Conservation (phyloP, 257 asterid genomes). For the Scutellaria barbata region DNA sequence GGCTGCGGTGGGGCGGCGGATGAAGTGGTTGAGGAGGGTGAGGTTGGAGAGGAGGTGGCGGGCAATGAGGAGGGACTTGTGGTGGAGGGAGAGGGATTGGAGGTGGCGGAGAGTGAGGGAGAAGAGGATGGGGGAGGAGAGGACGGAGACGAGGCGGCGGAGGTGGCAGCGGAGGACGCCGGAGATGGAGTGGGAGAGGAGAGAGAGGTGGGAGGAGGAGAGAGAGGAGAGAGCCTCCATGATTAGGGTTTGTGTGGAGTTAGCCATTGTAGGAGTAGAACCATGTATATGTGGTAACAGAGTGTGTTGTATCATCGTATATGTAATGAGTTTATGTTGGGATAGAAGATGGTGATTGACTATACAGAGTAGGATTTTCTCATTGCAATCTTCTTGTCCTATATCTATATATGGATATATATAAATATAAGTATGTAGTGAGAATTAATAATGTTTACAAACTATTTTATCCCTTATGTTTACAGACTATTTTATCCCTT, state of each 20-base stretch:
- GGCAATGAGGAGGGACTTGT: constrained; percentile 81
- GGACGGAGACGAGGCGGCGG: constrained; percentile 68
- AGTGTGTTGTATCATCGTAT: not conserved
- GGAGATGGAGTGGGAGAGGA: constrained; percentile 66
- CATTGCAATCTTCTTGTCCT: not conserved
- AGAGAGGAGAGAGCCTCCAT: constrained; percentile 72
- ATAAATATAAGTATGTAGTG: not conserved
- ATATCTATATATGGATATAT: too few relatives aligned
- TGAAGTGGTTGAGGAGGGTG: constrained; percentile 47
- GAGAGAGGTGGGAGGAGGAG: constrained; percentile 59
- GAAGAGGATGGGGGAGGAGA: constrained; percentile 72
- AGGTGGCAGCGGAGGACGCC: constrained; percentile 63
- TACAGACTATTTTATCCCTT: too few relatives aligned
- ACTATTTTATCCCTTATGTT: too few relatives aligned
- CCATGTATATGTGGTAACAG: constrained; percentile 42
- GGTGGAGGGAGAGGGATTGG: constrained; percentile 74
- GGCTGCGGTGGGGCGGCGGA: constrained; percentile 26
- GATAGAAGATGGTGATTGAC: constrained; percentile 28
- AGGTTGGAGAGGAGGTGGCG: constrained; percentile 71
- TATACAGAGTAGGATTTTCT: constrained; percentile 11
- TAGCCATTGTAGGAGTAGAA: constrained; percentile 45
- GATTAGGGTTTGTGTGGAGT: constrained; percentile 55
- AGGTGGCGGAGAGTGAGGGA: constrained; percentile 82
- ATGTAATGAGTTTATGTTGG: constrained; percentile 18
- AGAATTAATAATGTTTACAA: not conserved